A percentile compares a stretch with the other conserved stretches of the same genome.
Conservation (phyloP, 176 grass and related monocot species). For the Pharus latifolius region DNA sequence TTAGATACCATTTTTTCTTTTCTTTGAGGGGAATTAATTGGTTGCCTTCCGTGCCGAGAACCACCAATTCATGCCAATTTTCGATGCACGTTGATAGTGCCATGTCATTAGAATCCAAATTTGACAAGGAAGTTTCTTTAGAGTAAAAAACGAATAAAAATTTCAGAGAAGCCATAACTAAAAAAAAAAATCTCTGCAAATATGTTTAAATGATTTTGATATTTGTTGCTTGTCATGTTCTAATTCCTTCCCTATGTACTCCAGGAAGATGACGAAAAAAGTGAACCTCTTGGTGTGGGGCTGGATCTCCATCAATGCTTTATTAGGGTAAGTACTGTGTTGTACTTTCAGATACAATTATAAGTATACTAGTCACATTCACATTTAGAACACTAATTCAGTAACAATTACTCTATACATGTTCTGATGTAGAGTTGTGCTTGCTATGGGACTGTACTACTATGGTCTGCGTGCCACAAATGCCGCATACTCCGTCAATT, state of each 20-base stretch:
- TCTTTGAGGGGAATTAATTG: no score
- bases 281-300: background rate
- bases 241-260: background rate
- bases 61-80: no score
- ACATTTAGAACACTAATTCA: background rate
- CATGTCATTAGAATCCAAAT: no score
- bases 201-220: background rate
- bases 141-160: no score
- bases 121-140: no score
- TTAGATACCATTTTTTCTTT: no score
- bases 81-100: no score
- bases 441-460: slow-evolving; percentile 37
- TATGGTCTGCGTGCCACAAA: slow-evolving; percentile 21
- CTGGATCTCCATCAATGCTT: slow-evolving; percentile 12
- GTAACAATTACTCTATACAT: background rate
- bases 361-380: background rate
- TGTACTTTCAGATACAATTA: background rate
- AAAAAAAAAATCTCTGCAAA: background rate
- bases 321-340: slow-evolving; percentile 11
- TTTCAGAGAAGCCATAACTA: background rate
- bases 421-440: slow-evolving; percentile 4
- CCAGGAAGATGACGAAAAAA: slow-evolving; percentile 8
- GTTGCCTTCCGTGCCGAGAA: no score
- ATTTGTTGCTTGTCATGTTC: background rate
- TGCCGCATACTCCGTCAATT: slow-evolving; percentile 18